These are phyloP conservation scores for Populus hybrid DNA, from an alignment of 441 rosid species.

Conservation along the genomic window DNA sequence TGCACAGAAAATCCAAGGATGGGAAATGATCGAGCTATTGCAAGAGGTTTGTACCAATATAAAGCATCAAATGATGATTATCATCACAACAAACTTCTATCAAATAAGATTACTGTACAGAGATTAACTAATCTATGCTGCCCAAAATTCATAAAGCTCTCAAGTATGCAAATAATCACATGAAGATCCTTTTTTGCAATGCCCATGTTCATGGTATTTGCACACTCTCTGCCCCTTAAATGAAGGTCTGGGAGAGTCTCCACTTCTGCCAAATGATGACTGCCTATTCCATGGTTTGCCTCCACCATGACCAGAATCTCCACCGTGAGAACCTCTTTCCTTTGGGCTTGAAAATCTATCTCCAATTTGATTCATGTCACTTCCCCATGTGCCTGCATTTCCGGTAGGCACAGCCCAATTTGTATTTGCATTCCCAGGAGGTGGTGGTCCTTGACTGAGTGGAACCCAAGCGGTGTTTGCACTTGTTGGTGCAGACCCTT, in stretches of 20 bases:
- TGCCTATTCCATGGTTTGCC: conserved; percentile 64
- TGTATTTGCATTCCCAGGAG: neutral
- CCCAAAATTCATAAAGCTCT: conserved; percentile 24
- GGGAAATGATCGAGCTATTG: neutral
- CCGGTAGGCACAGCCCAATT: conserved; percentile 10
- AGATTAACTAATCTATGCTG: conserved; percentile 25
- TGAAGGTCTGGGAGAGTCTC: conserved; percentile 40
- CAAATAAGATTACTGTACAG: conserved; percentile 44
- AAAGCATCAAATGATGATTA: conserved; percentile 9
- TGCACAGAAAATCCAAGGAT: neutral
- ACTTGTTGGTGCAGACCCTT: conserved; percentile 38
- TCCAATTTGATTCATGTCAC: conserved; percentile 51
- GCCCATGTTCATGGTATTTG: conserved; percentile 67
- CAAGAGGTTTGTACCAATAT: conserved; percentile 21
- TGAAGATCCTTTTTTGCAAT: conserved; percentile 79
- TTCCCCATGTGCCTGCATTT: conserved; percentile 52
- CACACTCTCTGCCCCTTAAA: conserved; percentile 72
- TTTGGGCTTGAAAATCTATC: conserved; percentile 41
- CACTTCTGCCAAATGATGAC: conserved; percentile 50
- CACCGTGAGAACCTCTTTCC: conserved; percentile 42
- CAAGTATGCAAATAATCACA: conserved; percentile 77
- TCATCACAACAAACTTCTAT: conserved; percentile 4
- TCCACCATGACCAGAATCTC: conserved; percentile 59
- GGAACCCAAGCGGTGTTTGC: conserved; percentile 38
- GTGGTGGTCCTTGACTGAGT: conserved; percentile 12